Percentiles rank a stretch among this genome's conserved stretches.
Conservation (phyloP, 805 yeast genomes). For the Ogataea nitratoaversa region DNA sequence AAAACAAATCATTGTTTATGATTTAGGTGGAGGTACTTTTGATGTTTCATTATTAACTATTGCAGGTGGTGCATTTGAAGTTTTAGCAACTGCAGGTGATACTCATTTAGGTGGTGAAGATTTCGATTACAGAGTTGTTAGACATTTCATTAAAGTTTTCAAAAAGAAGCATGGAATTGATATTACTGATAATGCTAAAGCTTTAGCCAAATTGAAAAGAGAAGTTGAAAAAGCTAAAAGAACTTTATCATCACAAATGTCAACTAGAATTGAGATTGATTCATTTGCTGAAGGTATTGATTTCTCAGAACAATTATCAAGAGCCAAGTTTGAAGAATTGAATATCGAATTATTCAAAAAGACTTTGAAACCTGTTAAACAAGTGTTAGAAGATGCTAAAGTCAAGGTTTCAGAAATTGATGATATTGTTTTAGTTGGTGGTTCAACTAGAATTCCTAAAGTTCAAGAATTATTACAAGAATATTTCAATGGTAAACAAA, state of each 20-base stretch:
- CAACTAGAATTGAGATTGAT: slow-evolving; percentile 94
- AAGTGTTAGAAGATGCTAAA: slow-evolving; percentile 91
- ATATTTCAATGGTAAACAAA: slow-evolving; percentile 90
- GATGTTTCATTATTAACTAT: slow-evolving; percentile 76
- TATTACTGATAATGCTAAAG: slow-evolving; percentile 73
- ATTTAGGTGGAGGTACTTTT: slow-evolving; percentile 97
- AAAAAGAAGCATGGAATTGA: slow-evolving; percentile 92
- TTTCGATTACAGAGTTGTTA: slow-evolving; percentile 75
- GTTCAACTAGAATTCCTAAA: slow-evolving; percentile 99
- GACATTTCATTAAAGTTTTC: slow-evolving; percentile 80
- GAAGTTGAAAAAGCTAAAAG: slow-evolving; percentile 99
- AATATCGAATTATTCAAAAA: slow-evolving; percentile 90
- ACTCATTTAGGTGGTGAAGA: slow-evolving; percentile 87
- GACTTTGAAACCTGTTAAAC: slow-evolving; percentile 94
- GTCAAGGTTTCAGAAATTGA: slow-evolving; percentile 81
- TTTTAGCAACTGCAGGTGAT: slow-evolving; percentile 78
- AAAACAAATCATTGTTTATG: slow-evolving; percentile 87
- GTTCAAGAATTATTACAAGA: slow-evolving; percentile 90
- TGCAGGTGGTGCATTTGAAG: slow-evolving; percentile 79
- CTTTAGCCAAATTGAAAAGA: slow-evolving; percentile 90
- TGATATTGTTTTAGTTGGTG: slow-evolving; percentile 97
- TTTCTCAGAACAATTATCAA: slow-evolving; percentile 89
- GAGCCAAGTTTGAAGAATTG: slow-evolving; percentile 97
- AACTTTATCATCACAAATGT: slow-evolving; percentile 90
- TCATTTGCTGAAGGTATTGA: slow-evolving; percentile 93